These are phyloP conservation scores for Ceratonia siliqua DNA, from an alignment of 306 rosid species.

Conservation along the genomic window DNA sequence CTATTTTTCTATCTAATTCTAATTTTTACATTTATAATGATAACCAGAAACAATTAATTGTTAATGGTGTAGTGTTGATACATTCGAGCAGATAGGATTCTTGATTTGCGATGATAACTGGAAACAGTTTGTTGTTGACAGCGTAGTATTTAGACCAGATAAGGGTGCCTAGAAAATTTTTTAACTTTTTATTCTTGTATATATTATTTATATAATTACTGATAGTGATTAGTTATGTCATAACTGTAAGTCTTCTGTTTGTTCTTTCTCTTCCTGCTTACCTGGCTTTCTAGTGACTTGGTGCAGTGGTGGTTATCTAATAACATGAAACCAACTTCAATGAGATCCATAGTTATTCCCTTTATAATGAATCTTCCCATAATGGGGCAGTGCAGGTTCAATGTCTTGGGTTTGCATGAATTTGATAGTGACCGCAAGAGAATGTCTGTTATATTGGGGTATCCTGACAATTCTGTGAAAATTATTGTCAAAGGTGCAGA, in stretches of 20 bases:
- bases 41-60: not conserved
- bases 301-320: slow-evolving; percentile 5
- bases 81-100: not conserved
- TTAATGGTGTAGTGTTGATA: not conserved
- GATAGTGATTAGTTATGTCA: not conserved
- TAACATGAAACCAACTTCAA: slow-evolving; percentile 10
- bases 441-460: slow-evolving; percentile 92
- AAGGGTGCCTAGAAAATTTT: not conserved
- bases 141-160: not conserved
- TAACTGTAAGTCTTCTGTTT: not conserved
- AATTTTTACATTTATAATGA: not conserved
- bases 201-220: not conserved
- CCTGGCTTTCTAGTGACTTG: slow-evolving; percentile 13
- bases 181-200: not conserved
- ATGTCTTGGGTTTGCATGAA: slow-evolving; percentile 91
- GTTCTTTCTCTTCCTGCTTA: slow-evolving; percentile 9
- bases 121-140: not conserved
- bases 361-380: slow-evolving; percentile 37
- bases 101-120: not conserved
- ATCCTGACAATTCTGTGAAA: slow-evolving; percentile 76
- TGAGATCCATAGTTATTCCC: slow-evolving; percentile 1
- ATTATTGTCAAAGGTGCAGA: slow-evolving; percentile 96
- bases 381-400: slow-evolving; percentile 69
- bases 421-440: slow-evolving; percentile 96
- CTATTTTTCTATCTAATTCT: not conserved